These are phyloP conservation scores for Nitzschia sp. DNA, from an alignment of 108 stramenopile species.

Conservation along the genomic window DNA sequence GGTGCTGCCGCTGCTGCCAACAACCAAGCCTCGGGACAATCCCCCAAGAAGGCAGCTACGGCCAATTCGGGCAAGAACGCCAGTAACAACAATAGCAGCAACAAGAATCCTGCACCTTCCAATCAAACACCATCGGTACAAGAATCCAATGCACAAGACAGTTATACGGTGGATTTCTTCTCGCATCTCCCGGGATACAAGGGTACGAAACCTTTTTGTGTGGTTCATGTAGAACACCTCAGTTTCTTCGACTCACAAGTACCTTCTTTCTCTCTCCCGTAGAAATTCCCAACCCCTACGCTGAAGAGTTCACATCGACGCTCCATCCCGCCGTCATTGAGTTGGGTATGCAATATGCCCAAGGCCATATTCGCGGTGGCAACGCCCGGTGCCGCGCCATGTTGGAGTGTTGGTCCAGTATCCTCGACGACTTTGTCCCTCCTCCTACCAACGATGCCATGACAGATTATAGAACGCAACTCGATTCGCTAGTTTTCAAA, in stretches of 20 bases:
- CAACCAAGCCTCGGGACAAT: slow-evolving; percentile 10
- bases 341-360: slow-evolving; percentile 80
- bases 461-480: slow-evolving; percentile 70
- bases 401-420: slow-evolving; percentile 75
- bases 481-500: slow-evolving; percentile 83
- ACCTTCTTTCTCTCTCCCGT: background rate
- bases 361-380: slow-evolving; percentile 78
- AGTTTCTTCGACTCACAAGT: too few relatives aligned
- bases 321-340: slow-evolving; percentile 86
- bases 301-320: slow-evolving; percentile 33
- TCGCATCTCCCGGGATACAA: slow-evolving; percentile 84
- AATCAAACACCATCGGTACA: background rate
- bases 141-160: slow-evolving; percentile 21
- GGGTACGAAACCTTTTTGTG: slow-evolving; percentile 38
- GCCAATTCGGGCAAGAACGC: background rate
- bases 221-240: too few relatives aligned
- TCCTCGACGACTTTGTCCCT: slow-evolving; percentile 65
- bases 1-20: background rate
- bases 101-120: background rate
- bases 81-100: background rate
- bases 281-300: slow-evolving; percentile 38
- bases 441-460: slow-evolving; percentile 23
- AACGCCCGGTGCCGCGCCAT: slow-evolving; percentile 90
- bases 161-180: slow-evolving; percentile 73
- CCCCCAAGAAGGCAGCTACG: slow-evolving; percentile 11